Conservation (phyloP, 2,329 filamentous ascomycete species). For the Cladosporium sp. region DNA sequence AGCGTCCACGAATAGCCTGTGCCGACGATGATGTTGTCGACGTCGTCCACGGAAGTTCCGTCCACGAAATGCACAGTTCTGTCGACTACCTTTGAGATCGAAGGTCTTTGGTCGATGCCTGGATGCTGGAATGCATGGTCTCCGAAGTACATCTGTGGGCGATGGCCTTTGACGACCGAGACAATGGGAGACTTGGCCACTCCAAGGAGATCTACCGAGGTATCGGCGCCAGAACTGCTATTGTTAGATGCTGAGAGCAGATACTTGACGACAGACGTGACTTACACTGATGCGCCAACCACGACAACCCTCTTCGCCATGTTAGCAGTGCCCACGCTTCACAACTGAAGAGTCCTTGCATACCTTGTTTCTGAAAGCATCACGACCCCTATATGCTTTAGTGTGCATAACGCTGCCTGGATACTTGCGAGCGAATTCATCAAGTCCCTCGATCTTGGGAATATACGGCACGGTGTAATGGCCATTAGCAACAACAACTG, state of each 20-base stretch:
- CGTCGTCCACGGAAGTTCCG: constrained; percentile 46
- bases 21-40: constrained; percentile 62
- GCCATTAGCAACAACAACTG: constrained; percentile 56
- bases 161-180: constrained; percentile 51
- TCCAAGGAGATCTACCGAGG: constrained; percentile 49
- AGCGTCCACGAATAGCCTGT: constrained; percentile 63
- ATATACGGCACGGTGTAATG: constrained; percentile 58
- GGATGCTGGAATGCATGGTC: constrained; percentile 58
- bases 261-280: background rate
- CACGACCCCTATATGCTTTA: constrained; percentile 49
- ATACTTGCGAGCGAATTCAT: constrained; percentile 40
- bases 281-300: constrained; percentile 55
- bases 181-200: constrained; percentile 46
- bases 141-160: constrained; percentile 52
- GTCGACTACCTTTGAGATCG: constrained; percentile 44
- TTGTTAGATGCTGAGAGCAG: background rate
- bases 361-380: constrained; percentile 41
- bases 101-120: constrained; percentile 43
- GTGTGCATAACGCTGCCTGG: constrained; percentile 53
- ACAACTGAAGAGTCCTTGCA: background rate
- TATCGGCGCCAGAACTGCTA: constrained; percentile 53
- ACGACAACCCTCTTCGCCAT: constrained; percentile 48
- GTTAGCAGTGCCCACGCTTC: background rate
- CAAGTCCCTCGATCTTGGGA: constrained; percentile 46
- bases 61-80: constrained; percentile 54